phyloP scores from a whole-genome alignment of 345 rosid genomes.

The Clarkia xantiana region DNA sequence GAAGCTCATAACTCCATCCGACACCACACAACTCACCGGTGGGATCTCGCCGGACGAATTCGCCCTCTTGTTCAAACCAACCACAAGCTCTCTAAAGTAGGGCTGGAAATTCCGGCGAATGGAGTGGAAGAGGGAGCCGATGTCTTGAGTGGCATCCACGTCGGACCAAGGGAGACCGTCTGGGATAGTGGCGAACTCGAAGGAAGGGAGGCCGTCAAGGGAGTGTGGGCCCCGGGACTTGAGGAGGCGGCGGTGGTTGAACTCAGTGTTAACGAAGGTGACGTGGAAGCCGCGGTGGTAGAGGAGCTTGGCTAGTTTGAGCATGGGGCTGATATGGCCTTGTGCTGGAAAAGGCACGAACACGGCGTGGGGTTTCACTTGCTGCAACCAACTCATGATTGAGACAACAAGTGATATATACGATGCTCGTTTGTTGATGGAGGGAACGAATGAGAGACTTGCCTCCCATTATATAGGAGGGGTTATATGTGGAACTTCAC shows the following conservation, averaged over 20 bases:
- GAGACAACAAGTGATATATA: too few relatives aligned
- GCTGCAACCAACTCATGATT: too few relatives aligned
- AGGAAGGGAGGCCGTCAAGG: constrained; percentile 23
- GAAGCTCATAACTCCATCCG: constrained; percentile 29
- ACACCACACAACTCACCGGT: constrained; percentile 25
- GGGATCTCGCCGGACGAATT: constrained; percentile 8
- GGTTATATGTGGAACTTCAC: too few relatives aligned
- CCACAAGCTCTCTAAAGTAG: constrained; percentile 19
- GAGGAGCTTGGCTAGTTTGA: constrained; percentile 34
- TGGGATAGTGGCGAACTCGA: constrained; percentile 24
- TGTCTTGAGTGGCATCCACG: constrained; percentile 27
- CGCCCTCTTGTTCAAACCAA: constrained; percentile 13
- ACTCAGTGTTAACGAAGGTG: constrained; percentile 42
- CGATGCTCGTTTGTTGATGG: too few relatives aligned
- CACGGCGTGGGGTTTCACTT: constrained; percentile 37
- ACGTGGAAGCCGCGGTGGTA: constrained; percentile 29
- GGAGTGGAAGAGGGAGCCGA: constrained; percentile 23
- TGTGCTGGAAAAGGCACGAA: constrained; percentile 43
- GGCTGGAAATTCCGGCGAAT: constrained; percentile 16
- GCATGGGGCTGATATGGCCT: constrained; percentile 40
- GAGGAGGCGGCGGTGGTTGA: constrained; percentile 27
- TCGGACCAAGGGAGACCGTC: constrained; percentile 29
- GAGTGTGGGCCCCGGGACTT: constrained; percentile 19
- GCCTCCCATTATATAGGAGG: too few relatives aligned
- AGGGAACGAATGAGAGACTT: too few relatives aligned